phyloP scores from a whole-genome alignment of 495 filamentous ascomycete species.

The Penicillium arizonense region DNA sequence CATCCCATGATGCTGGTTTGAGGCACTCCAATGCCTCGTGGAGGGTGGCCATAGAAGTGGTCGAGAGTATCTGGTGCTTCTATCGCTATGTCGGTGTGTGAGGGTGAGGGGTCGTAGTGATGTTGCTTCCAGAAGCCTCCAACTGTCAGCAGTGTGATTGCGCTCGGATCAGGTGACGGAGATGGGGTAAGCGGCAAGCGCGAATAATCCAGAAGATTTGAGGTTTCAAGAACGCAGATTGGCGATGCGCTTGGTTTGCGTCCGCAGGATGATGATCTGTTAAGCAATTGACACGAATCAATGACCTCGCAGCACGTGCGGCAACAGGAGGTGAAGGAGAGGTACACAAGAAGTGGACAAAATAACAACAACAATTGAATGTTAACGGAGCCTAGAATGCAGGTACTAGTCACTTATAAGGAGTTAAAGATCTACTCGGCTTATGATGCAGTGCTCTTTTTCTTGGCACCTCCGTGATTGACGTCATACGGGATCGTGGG shows the following conservation, averaged over 20 bases:
- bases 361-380: too few relatives aligned
- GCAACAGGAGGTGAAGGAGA: too few relatives aligned
- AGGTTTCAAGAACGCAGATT: not conserved
- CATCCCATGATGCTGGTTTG: slow-evolving; percentile 65
- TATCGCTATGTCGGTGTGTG: not conserved
- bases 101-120: not conserved
- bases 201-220: not conserved
- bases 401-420: too few relatives aligned
- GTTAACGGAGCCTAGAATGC: too few relatives aligned
- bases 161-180: not conserved
- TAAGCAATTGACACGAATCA: too few relatives aligned
- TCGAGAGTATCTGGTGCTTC: too few relatives aligned
- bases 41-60: slow-evolving; percentile 54
- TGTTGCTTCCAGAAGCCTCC: not conserved
- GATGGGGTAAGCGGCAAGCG: not conserved
- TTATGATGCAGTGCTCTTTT: not conserved
- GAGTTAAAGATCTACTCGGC: not conserved
- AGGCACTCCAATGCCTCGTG: slow-evolving; percentile 75
- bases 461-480: slow-evolving; percentile 1
- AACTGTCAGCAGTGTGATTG: not conserved
- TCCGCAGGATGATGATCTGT: too few relatives aligned
- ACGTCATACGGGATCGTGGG: slow-evolving; percentile 2
- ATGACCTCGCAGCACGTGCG: too few relatives aligned
- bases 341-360: too few relatives aligned
- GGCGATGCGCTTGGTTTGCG: too few relatives aligned